Percentiles rank a stretch among this genome's conserved stretches.
Evolutionary conservation across 1,284 basidiomycete genomes (phyloP).

Genomic region (Leccinum variabile): DNA sequence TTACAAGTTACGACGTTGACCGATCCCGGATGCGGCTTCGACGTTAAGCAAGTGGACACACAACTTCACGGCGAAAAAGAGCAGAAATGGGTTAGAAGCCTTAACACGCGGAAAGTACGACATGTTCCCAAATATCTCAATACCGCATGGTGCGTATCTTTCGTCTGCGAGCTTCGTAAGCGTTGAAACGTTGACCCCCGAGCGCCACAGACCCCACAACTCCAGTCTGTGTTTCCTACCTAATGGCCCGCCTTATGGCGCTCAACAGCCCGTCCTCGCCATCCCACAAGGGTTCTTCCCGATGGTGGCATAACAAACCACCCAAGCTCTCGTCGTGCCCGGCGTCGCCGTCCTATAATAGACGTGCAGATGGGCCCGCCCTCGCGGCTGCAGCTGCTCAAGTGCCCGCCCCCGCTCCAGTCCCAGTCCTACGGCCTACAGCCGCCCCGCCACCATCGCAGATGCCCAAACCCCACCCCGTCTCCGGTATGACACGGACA

Average conservation of each 20-base stretch:
- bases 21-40: neutral
- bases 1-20: neutral
- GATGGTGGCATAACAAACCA: slow-evolving; percentile 20
- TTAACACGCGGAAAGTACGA: slow-evolving; percentile 20
- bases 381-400: slow-evolving; percentile 8
- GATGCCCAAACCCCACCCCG: slow-evolving; percentile 26
- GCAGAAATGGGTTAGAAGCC: slow-evolving; percentile 12
- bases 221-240: slow-evolving; percentile 22
- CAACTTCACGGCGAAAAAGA: slow-evolving; percentile 12
- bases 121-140: slow-evolving; percentile 1
- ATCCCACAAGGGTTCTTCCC: slow-evolving; percentile 33
- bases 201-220: slow-evolving; percentile 25
- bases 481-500: neutral
- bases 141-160: slow-evolving; percentile 18
- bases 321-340: slow-evolving; percentile 18
- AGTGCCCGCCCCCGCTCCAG: slow-evolving; percentile 15
- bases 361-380: slow-evolving; percentile 22
- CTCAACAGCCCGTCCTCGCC: slow-evolving; percentile 29
- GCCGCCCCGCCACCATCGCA: slow-evolving; percentile 4
- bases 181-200: slow-evolving; percentile 1
- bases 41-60: slow-evolving; percentile 24
- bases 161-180: neutral
- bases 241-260: slow-evolving; percentile 26
- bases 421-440: neutral
- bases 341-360: slow-evolving; percentile 4